Percentiles rank a stretch among this genome's conserved stretches.
These are phyloP conservation scores for Dipteronia dyeriana DNA, from an alignment of 345 rosid species.

Conservation along the genomic window DNA sequence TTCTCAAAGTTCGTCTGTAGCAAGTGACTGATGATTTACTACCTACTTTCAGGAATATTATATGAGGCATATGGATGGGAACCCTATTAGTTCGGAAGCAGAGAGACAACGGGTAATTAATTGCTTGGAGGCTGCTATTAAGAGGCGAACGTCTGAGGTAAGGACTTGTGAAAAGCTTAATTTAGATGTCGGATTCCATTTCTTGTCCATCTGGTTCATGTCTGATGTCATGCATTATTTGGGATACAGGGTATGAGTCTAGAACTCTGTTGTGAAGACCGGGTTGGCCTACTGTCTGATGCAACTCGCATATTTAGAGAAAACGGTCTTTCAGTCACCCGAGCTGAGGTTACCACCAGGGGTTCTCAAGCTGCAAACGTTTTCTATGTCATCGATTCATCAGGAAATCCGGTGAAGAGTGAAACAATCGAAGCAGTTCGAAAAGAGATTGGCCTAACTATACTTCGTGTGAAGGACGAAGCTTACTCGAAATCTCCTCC, in stretches of 20 bases:
- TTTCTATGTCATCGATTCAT: slow-evolving; percentile 79
- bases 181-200: slow-evolving; percentile 8
- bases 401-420: slow-evolving; percentile 67
- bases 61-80: slow-evolving; percentile 85
- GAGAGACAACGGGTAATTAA: slow-evolving; percentile 90
- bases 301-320: slow-evolving; percentile 94
- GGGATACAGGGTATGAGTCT: slow-evolving; percentile 72
- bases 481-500: slow-evolving; percentile 39
- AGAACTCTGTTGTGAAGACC: slow-evolving; percentile 76
- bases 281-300: slow-evolving; percentile 84
- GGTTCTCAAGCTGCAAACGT: slow-evolving; percentile 77
- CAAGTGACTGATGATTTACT: background rate
- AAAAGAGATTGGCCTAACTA: slow-evolving; percentile 63
- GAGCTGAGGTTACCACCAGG: slow-evolving; percentile 88
- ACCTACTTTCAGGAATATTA: slow-evolving; percentile 66
- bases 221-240: slow-evolving; percentile 9
- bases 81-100: slow-evolving; percentile 88
- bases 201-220: background rate
- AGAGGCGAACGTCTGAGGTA: slow-evolving; percentile 75
- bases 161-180: background rate
- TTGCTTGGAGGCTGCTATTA: slow-evolving; percentile 95
- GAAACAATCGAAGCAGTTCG: slow-evolving; percentile 81
- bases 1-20: too few relatives aligned
- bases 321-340: slow-evolving; percentile 77
- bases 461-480: slow-evolving; percentile 69